phyloP scores from a whole-genome alignment of 116 monocot genomes.

The Phalaenopsis hybrid region DNA sequence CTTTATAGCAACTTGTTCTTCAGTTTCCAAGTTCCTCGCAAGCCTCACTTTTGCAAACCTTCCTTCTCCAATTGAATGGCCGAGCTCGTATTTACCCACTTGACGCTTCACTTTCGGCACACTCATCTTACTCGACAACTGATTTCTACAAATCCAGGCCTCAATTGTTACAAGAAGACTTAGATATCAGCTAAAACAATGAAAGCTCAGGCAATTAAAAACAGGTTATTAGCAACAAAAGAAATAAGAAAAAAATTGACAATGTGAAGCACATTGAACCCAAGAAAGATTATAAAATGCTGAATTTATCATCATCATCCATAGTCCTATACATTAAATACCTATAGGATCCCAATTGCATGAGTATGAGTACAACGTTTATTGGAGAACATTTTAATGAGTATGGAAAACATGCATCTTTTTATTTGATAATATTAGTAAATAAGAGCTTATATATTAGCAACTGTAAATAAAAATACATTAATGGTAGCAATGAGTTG shows the following conservation, averaged over 20 bases:
- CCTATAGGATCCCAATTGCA: neutral
- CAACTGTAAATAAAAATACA: neutral
- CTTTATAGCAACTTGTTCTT: conserved; percentile 64
- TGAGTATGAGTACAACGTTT: neutral
- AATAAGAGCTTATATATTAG: neutral
- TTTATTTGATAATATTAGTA: neutral
- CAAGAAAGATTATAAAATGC: neutral
- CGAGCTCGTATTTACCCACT: conserved; percentile 75
- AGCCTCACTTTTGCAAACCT: conserved; percentile 78
- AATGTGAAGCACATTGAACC: neutral
- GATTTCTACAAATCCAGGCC: neutral
- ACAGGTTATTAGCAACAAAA: neutral
- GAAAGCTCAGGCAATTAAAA: neutral
- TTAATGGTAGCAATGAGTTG: neutral
- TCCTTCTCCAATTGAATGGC: conserved; percentile 66
- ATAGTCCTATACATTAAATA: neutral
- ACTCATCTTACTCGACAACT: conserved; percentile 30
- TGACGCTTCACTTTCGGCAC: conserved; percentile 36
- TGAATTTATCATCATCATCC: neutral
- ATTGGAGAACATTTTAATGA: neutral
- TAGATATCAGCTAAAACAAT: neutral
- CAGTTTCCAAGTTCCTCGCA: conserved; percentile 55
- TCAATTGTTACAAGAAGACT: neutral
- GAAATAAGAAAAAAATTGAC: neutral
- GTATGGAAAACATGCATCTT: neutral